Base-by-base conservation (phyloP, 2,329 filamentous ascomycete genomes). In the Aspergillus terreus region DNA sequence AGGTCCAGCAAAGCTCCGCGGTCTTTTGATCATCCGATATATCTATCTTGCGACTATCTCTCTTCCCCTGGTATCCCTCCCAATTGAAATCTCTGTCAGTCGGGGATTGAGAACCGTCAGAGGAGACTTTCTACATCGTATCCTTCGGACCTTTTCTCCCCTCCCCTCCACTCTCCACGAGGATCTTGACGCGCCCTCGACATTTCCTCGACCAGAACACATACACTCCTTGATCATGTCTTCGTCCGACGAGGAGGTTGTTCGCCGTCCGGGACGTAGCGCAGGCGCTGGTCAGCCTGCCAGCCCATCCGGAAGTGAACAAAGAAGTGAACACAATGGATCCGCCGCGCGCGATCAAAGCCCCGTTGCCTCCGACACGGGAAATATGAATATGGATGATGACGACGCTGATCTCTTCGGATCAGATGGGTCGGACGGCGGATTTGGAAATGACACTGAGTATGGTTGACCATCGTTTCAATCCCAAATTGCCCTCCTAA, bases 341-440 rank as follows among this genome's bases (percentile, higher is more conserved):
- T 49, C 47, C 36, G 41, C 55, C 32, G 55, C 56, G 38, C 42
- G 42, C n/a, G 50, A 47, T 15, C 56, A 64, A 38, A 65, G 62
- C 44, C 63, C 61, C 17, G 59, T 57, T 27, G 58, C 49, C 17
- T 65, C 62, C 35, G 66, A 71, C 49, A 53, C 59, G 48, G 65
- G 61, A 46, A 60, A 66, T 42, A 58, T 63, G 35, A 69, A 72
- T 57, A 70, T 66, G 12, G 68, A 65, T 41, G 67, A 68, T 21
- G 62, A 67, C 25, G 70, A 71, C 46, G 73, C 66, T 9, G 76
- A 76, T 53, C 68, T 77, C 3, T 78, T 78, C 58, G 76, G 76
- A 4, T 76, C 74, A 3, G 67, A 69, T 38, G 74, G 69, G 12
- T 72, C 71, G n/a, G 74, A 76, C 33, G 69, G 61, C 23, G 71